Percentiles rank a stretch among this genome's conserved stretches.
Conservation (phyloP, 768 basidiomycete genomes). For the Jaapia argillacea region DNA sequence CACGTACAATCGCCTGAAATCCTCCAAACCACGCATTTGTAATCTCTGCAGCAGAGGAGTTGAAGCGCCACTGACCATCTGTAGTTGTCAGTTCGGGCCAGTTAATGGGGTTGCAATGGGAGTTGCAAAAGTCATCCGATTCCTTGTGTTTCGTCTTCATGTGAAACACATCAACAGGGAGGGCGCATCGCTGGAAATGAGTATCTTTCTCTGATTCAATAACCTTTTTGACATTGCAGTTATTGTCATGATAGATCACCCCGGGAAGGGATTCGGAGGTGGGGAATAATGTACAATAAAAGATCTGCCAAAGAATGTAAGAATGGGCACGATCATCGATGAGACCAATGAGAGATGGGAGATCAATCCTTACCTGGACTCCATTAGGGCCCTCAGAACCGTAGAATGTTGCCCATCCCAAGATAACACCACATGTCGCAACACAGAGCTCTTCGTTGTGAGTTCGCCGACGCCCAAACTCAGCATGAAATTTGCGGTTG, state of each 20-base stretch:
- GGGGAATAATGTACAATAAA: conserved; percentile 15
- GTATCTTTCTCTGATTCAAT: neutral
- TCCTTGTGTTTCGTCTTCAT: conserved; percentile 14
- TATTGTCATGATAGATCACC: conserved; percentile 3
- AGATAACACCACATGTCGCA: conserved; percentile 22
- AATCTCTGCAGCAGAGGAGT: conserved; percentile 23
- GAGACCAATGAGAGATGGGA: neutral
- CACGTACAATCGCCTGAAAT: conserved; percentile 18
- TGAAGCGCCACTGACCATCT: conserved; percentile 14
- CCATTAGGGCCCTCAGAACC: conserved; percentile 21
- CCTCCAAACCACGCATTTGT: conserved; percentile 24
- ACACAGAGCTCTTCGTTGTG: conserved; percentile 26
- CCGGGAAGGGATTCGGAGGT: conserved; percentile 10
- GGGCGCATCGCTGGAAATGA: conserved; percentile 2
- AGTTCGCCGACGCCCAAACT: conserved; percentile 19
- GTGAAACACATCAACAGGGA: conserved; percentile 17
- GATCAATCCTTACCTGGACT: conserved; percentile 14
- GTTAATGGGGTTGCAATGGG: conserved; percentile 11
- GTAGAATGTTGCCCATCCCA: conserved; percentile 20
- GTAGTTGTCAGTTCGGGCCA: conserved; percentile 6
- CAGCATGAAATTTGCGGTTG: conserved; percentile 15
- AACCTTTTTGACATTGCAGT: neutral
- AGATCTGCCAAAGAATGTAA: no score
- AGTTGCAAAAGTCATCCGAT: conserved; percentile 8
- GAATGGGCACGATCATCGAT: no score